Conservation (phyloP, 129 eudicot genomes). For the Heracleum sosnowskyi region DNA sequence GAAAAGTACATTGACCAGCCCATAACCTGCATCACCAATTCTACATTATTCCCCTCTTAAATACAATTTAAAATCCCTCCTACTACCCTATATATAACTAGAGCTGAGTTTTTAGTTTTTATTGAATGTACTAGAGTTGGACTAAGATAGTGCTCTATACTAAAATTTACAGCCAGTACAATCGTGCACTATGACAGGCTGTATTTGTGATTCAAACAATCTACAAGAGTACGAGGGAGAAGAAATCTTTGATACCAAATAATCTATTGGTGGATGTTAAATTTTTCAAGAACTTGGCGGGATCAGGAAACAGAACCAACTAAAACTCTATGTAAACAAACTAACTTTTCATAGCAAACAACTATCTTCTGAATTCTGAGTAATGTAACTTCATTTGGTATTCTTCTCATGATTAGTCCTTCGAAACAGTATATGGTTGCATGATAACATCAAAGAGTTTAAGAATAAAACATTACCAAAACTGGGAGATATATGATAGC, state of each 20-base stretch:
- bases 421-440: background rate
- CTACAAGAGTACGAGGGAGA: background rate
- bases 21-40: slow-evolving; percentile 41
- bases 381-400: too few species aligned
- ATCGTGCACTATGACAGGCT: background rate
- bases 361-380: too few species aligned
- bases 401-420: background rate
- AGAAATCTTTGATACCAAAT: background rate
- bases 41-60: background rate
- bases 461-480: background rate
- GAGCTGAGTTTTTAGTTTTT: background rate
- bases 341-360: too few species aligned
- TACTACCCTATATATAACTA: background rate
- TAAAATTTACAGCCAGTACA: background rate
- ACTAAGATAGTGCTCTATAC: background rate
- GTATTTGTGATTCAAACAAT: background rate
- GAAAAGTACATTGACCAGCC: slow-evolving; percentile 87
- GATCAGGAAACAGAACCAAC: too few species aligned
- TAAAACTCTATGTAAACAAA: too few species aligned
- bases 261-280: background rate
- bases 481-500: background rate
- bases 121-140: background rate
- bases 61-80: slow-evolving; percentile 5
- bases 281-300: too few species aligned
- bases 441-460: background rate